These are phyloP conservation scores for Wickerhamiella sergipiensis DNA, from an alignment of 805 yeast genomes.

Conservation along the genomic window DNA sequence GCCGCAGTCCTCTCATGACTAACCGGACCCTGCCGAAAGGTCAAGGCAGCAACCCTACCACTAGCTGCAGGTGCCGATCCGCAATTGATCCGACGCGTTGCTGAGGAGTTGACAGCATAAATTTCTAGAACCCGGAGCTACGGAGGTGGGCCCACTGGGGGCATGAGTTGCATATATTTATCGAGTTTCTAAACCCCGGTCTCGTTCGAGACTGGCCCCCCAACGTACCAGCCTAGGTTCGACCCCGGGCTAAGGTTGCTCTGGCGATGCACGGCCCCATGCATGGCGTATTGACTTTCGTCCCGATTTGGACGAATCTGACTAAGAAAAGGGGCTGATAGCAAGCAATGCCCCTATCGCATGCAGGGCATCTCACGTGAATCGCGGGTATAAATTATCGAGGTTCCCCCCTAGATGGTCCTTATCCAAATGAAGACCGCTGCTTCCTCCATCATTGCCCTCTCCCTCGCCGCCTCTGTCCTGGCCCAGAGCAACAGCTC, in stretches of 20 bases:
- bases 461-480: conserved; percentile 12
- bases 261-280: neutral
- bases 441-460: conserved; percentile 9
- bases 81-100: neutral
- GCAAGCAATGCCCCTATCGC: neutral
- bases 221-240: no score
- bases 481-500: conserved; percentile 1
- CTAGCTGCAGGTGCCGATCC: neutral
- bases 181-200: neutral
- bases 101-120: neutral
- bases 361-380: neutral
- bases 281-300: neutral
- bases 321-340: neutral
- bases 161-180: no score
- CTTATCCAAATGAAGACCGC: neutral
- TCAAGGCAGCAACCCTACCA: neutral
- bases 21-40: neutral
- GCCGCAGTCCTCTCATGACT: no score
- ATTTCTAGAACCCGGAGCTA: no score
- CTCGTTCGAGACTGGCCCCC: no score
- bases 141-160: no score
- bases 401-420: neutral
- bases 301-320: neutral
- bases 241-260: neutral
- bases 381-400: neutral